Conservation (phyloP, 1,284 basidiomycete species). For the Cryptococcus hybrid region DNA sequence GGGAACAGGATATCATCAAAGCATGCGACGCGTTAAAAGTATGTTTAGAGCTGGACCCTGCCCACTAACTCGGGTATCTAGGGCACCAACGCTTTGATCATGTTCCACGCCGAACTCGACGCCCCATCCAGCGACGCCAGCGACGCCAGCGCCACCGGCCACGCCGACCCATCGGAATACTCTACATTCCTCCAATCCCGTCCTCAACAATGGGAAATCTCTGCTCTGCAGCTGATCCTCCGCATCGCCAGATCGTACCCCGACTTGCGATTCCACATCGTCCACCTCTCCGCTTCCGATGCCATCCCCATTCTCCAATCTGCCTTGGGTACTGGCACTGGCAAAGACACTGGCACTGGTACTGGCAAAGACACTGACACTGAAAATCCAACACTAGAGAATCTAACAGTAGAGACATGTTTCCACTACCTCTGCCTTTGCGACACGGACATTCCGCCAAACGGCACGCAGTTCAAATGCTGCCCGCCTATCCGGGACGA, state of each 20-base stretch:
- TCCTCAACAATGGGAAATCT: conserved; percentile 69
- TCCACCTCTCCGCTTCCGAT: conserved; percentile 80
- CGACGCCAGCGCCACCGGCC: neutral
- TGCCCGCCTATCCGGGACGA: conserved; percentile 85
- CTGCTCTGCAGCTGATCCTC: conserved; percentile 73
- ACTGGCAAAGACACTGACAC: no score
- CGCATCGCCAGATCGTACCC: conserved; percentile 63
- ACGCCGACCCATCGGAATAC: conserved; percentile 54
- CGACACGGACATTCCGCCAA: conserved; percentile 57
- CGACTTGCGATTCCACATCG: conserved; percentile 78
- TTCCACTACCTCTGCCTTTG: conserved; percentile 78
- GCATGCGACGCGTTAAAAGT: conserved; percentile 77
- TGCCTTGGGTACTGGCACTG: conserved; percentile 58
- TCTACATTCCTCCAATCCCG: conserved; percentile 79
- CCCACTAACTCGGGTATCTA: conserved; percentile 36
- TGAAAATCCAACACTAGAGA: conserved; percentile 25
- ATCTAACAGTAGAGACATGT: conserved; percentile 87
- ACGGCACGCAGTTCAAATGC: conserved; percentile 63
- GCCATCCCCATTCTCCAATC: conserved; percentile 70
- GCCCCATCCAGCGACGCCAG: conserved; percentile 13
- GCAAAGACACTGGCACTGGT: conserved; percentile 20
- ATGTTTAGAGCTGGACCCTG: conserved; percentile 12
- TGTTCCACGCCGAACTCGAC: conserved; percentile 88
- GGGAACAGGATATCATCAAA: conserved; percentile 62
- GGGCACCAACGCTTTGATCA: conserved; percentile 65